phyloP scores from a whole-genome alignment of 495 filamentous ascomycete species.

The Ascobolus immersus region DNA sequence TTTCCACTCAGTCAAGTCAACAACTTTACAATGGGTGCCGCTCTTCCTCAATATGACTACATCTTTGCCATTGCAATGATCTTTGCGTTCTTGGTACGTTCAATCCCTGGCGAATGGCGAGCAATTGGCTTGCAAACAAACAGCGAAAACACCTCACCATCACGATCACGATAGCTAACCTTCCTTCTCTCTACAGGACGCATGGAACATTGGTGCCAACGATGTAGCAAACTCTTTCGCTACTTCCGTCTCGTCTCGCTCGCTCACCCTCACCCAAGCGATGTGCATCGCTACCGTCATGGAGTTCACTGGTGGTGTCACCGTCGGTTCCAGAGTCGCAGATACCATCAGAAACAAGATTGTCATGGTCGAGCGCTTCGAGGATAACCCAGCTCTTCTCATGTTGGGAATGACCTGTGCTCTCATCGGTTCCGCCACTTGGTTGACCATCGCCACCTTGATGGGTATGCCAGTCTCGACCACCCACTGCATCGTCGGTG shows the following conservation, averaged over 20 bases:
- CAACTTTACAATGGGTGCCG: slow-evolving; percentile 1
- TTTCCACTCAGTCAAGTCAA: not conserved
- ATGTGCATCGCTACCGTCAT: slow-evolving; percentile 41
- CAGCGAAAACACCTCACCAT: not conserved
- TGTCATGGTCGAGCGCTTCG: slow-evolving; percentile 28
- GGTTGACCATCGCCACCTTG: slow-evolving; percentile 31
- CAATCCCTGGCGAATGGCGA: not conserved
- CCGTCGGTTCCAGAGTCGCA: slow-evolving; percentile 36
- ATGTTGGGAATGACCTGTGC: slow-evolving; percentile 41
- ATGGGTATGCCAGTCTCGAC: slow-evolving; percentile 35
- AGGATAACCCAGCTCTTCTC: slow-evolving; percentile 25
- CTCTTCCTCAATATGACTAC: slow-evolving; percentile 35
- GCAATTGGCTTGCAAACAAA: not conserved
- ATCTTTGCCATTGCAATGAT: slow-evolving; percentile 52
- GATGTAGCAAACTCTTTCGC: slow-evolving; percentile 62
- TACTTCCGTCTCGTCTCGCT: slow-evolving; percentile 42
- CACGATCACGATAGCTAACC: slow-evolving; percentile 1
- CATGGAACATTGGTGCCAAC: slow-evolving; percentile 25
- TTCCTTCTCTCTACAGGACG: slow-evolving; percentile 13
- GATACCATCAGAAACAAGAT: slow-evolving; percentile 43
- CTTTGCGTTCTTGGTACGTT: slow-evolving; percentile 37
- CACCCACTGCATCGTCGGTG: slow-evolving; percentile 38
- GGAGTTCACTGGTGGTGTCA: slow-evolving; percentile 39
- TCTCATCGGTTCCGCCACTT: slow-evolving; percentile 30
- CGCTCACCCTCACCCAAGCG: slow-evolving; percentile 38